Conservation (phyloP, 1,284 basidiomycete genomes). For the Sutorius eximius region DNA sequence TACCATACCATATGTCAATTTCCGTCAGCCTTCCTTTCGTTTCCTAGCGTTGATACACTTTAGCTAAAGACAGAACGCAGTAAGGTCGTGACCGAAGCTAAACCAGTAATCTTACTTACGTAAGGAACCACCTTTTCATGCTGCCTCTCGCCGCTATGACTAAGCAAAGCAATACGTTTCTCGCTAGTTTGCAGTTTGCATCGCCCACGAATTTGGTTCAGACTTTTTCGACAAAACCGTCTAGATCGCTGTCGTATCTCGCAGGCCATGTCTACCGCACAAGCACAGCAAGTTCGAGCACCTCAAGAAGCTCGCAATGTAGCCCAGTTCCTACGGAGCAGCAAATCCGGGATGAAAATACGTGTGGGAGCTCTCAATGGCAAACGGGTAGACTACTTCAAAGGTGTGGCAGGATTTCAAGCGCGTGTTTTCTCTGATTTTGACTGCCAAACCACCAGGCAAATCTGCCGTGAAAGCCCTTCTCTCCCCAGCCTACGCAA, state of each 20-base stretch:
- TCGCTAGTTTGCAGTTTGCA: background rate
- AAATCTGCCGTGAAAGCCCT: slow-evolving; percentile 92
- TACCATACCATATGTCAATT: too few relatives aligned
- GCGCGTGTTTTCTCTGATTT: background rate
- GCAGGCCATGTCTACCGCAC: slow-evolving; percentile 43
- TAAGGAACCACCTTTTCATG: too few relatives aligned
- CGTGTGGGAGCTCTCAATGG: slow-evolving; percentile 90
- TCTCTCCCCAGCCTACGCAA: slow-evolving; percentile 87
- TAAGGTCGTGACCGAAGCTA: too few relatives aligned
- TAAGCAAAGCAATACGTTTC: slow-evolving; percentile 11
- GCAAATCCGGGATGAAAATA: slow-evolving; percentile 86
- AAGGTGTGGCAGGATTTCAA: slow-evolving; percentile 50
- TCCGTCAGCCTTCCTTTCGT: too few relatives aligned
- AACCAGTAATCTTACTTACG: too few relatives aligned
- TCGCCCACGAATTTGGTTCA: background rate
- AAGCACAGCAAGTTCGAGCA: slow-evolving; percentile 70
- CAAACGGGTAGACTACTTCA: slow-evolving; percentile 97
- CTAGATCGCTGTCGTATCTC: background rate
- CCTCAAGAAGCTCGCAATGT: slow-evolving; percentile 76
- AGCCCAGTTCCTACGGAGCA: slow-evolving; percentile 82
- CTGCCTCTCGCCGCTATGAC: slow-evolving; percentile 4
- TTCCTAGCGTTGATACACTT: too few relatives aligned
- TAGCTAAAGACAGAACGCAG: too few relatives aligned
- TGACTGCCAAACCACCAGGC: slow-evolving; percentile 48
- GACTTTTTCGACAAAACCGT: background rate